phyloP scores from a whole-genome alignment of 2,329 filamentous ascomycete species.

The Pseudocercospora fijiensis region DNA sequence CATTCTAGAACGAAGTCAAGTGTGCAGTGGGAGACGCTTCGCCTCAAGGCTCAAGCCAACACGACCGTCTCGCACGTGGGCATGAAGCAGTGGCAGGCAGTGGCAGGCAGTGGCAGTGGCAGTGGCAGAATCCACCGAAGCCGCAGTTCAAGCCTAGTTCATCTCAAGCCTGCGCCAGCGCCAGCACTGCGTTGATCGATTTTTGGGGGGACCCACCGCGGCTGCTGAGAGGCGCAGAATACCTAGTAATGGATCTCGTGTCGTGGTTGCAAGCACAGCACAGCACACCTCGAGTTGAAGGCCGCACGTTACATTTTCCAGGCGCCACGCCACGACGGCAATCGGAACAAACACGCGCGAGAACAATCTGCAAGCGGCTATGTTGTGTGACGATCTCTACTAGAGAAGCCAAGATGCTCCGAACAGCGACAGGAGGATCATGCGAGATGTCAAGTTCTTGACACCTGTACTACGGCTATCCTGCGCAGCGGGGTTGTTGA shows the following conservation, averaged over 20 bases:
- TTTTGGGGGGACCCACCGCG: background rate
- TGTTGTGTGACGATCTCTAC: conserved; percentile 15
- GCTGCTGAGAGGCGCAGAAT: background rate
- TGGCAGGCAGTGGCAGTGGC: no score
- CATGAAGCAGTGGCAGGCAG: no score
- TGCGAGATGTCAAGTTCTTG: background rate
- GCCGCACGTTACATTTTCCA: conserved; percentile 7
- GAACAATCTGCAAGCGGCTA: conserved; percentile 5
- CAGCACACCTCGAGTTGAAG: no score
- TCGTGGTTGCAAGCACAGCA: background rate
- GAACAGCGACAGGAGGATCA: background rate
- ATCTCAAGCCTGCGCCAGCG: background rate
- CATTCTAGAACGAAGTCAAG: conserved; percentile 6
- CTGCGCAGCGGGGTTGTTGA: conserved; percentile 4
- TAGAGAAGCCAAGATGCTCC: background rate
- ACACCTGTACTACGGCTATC: conserved; percentile 5
- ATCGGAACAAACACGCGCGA: conserved; percentile 15
- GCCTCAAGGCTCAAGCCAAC: background rate
- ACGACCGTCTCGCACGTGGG: conserved; percentile 6
- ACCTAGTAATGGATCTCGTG: background rate
- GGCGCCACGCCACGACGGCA: conserved; percentile 22
- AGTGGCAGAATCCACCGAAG: conserved; percentile 1
- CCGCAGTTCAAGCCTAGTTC: no score
- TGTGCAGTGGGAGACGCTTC: background rate
- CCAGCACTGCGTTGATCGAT: background rate